Conservation (phyloP, 345 rosid species). For the Citrus sinensis region DNA sequence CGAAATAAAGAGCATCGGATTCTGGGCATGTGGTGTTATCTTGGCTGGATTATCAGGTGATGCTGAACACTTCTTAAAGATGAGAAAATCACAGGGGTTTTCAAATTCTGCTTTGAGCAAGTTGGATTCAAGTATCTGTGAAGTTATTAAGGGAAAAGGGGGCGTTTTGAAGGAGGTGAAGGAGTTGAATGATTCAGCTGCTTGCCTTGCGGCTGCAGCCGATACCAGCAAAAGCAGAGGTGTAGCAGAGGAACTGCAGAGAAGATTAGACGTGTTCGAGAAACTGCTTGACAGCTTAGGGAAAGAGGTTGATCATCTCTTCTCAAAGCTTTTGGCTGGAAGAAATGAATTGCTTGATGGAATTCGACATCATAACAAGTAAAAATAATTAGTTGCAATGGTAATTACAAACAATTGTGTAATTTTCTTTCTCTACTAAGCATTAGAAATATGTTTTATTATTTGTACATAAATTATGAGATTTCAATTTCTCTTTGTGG, state of each 20-base stretch:
- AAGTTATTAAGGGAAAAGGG: conserved; percentile 23
- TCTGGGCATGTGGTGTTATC: conserved; percentile 41
- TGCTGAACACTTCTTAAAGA: conserved; percentile 32
- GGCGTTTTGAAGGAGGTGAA: conserved; percentile 35
- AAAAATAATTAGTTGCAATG: too few relatives aligned
- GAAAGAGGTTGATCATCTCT: conserved; percentile 41
- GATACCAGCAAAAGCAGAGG: conserved; percentile 15
- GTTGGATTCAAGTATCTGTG: conserved; percentile 25
- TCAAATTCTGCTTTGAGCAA: conserved; percentile 20
- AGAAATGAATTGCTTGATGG: conserved; percentile 51
- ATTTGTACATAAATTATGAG: conserved; percentile 1
- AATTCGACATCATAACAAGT: conserved; percentile 21
- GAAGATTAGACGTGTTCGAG: conserved; percentile 36
- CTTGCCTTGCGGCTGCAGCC: conserved; percentile 32
- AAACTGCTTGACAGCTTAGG: conserved; percentile 35
- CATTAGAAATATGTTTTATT: background rate
- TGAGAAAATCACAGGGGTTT: conserved; percentile 22
- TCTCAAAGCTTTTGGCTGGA: conserved; percentile 38
- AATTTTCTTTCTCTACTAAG: background rate
- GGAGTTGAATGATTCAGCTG: conserved; percentile 47
- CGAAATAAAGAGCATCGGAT: conserved; percentile 38
- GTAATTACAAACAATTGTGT: background rate
- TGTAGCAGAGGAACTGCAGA: conserved; percentile 40
- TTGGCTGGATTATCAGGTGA: conserved; percentile 47
- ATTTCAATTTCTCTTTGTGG: background rate